Conservation (phyloP, 2,329 filamentous ascomycete species). For the Fusarium sp. region DNA sequence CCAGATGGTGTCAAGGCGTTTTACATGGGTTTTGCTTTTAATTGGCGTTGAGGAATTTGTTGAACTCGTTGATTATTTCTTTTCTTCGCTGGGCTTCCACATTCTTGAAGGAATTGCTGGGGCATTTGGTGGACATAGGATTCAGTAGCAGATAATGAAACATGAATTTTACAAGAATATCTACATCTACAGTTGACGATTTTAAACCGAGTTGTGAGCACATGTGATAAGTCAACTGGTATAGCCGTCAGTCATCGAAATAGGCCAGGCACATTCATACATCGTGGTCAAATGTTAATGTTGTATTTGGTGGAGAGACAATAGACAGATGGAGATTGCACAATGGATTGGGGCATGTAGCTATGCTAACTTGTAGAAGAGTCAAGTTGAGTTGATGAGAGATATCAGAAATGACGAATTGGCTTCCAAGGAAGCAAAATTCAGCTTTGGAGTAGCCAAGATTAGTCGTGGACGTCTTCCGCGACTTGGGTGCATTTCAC, state of each 20-base stretch:
- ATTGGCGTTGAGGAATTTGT: slow-evolving; percentile 16
- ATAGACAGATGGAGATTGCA: slow-evolving; percentile 2
- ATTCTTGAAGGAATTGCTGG: slow-evolving; percentile 17
- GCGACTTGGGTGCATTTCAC: slow-evolving; percentile 13
- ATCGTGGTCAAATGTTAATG: neutral
- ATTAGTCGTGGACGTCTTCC: neutral
- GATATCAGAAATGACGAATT: neutral
- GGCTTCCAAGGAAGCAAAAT: neutral
- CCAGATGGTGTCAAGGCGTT: slow-evolving; percentile 27
- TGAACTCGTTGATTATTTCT: slow-evolving; percentile 1
- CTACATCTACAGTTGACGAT: neutral
- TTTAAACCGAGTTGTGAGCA: neutral
- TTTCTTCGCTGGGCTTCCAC: slow-evolving; percentile 10
- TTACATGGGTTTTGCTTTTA: slow-evolving; percentile 11
- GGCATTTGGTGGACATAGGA: slow-evolving; percentile 21
- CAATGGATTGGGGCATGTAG: neutral
- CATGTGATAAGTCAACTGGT: neutral
- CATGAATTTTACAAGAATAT: slow-evolving; percentile 12
- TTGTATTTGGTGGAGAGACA: too few relatives aligned
- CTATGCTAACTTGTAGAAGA: neutral
- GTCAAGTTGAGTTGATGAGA: neutral
- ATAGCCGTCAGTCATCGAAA: neutral
- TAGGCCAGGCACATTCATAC: neutral
- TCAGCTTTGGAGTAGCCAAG: neutral
- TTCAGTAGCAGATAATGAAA: slow-evolving; percentile 24